Conservation (phyloP, 2,329 filamentous ascomycete genomes). For the Biscogniauxia mediterranea region DNA sequence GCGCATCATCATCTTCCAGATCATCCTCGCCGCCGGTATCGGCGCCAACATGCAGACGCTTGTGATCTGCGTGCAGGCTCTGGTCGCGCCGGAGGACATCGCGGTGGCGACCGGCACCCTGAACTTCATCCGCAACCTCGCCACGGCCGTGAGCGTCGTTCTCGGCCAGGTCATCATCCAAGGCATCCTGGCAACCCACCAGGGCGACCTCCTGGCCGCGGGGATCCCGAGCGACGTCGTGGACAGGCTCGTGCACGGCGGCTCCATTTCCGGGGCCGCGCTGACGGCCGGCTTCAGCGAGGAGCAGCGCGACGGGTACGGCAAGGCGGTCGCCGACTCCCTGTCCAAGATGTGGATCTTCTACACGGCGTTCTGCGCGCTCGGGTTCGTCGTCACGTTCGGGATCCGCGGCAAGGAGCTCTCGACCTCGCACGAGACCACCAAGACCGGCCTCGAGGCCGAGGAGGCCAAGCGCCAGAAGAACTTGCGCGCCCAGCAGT, state of each 20-base stretch:
- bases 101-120: conserved; percentile 55
- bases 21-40: conserved; percentile 47
- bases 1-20: conserved; percentile 37
- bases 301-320: not conserved
- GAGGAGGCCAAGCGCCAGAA: conserved; percentile 4
- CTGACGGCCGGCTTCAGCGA: not conserved
- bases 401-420: conserved; percentile 2
- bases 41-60: conserved; percentile 54
- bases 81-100: conserved; percentile 48
- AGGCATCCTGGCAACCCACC: conserved; percentile 36
- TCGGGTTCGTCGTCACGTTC: not conserved
- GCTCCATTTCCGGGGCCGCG: not conserved
- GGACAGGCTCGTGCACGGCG: not conserved
- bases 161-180: conserved; percentile 61
- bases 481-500: not conserved
- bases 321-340: not conserved
- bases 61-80: conserved; percentile 52
- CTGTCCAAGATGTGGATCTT: conserved; percentile 5
- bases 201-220: not conserved
- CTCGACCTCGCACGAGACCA: conserved; percentile 3
- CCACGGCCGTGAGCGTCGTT: conserved; percentile 53
- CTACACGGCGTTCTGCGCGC: conserved; percentile 3
- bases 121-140: conserved; percentile 53
- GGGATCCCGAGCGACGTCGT: not conserved
- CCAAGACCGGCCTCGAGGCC: conserved; percentile 5